These are phyloP conservation scores for Capillidium rhysosporum DNA, from an alignment of 371 early-diverging fungal species.

Conservation along the genomic window DNA sequence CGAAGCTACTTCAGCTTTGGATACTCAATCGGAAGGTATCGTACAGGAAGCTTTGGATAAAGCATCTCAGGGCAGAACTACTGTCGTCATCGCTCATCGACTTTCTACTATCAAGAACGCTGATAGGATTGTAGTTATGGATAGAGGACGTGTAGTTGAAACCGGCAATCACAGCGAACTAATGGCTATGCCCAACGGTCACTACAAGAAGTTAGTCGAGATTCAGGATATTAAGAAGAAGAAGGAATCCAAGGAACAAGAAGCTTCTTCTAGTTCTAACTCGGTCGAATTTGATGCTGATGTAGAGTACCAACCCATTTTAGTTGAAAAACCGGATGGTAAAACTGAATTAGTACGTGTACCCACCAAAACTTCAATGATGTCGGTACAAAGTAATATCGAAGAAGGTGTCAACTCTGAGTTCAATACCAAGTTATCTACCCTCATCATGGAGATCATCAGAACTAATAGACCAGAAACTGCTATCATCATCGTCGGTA, in stretches of 20 bases:
- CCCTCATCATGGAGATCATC: conserved; percentile 8
- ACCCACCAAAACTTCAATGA: neutral
- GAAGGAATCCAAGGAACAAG: conserved; percentile 8
- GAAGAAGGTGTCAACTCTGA: conserved; percentile 8
- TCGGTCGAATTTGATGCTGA: neutral
- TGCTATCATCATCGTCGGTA: conserved; percentile 9
- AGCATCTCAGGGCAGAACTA: conserved; percentile 57
- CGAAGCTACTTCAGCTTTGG: conserved; percentile 71
- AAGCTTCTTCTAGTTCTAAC: conserved; percentile 1
- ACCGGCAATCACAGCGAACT: conserved; percentile 48
- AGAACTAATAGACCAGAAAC: conserved; percentile 12
- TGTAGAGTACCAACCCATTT: neutral
- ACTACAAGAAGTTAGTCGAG: conserved; percentile 29
- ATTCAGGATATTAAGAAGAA: conserved; percentile 26
- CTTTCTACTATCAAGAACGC: conserved; percentile 61
- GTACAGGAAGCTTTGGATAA: conserved; percentile 62
- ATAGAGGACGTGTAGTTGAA: conserved; percentile 47
- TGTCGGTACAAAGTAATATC: conserved; percentile 1
- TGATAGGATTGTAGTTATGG: conserved; percentile 64
- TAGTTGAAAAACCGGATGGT: neutral
- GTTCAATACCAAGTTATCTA: conserved; percentile 6
- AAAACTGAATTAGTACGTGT: neutral
- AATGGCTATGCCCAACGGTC: conserved; percentile 19
- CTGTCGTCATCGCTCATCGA: conserved; percentile 85
- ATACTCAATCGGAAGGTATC: conserved; percentile 61